Percentiles rank a stretch among this genome's conserved stretches.
Evolutionary conservation across 768 basidiomycete genomes (phyloP).

Genomic region (Pisolithus albus): DNA sequence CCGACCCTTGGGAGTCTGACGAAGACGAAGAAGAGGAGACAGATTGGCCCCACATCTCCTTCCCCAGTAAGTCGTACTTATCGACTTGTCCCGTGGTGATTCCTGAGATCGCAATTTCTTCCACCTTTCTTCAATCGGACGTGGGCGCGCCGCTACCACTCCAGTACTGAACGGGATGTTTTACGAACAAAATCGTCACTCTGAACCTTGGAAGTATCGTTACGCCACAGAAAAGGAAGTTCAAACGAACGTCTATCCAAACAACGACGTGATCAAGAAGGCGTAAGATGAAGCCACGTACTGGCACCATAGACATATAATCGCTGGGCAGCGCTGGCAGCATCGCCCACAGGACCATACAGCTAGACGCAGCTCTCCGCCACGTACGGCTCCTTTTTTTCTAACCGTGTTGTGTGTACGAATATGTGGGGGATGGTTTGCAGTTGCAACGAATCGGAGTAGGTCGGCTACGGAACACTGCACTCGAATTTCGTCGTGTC

Average conservation of each 20-base stretch:
- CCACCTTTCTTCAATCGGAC: neutral
- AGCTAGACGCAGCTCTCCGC: too few relatives aligned
- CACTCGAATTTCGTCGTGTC: slow-evolving; percentile 10
- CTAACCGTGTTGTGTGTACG: too few relatives aligned
- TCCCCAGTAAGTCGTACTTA: slow-evolving; percentile 18
- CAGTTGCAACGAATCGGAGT: too few relatives aligned
- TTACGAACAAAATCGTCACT: slow-evolving; percentile 9
- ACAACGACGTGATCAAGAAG: slow-evolving; percentile 6
- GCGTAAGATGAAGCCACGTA: neutral
- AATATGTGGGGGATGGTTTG: too few relatives aligned
- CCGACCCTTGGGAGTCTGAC: slow-evolving; percentile 3
- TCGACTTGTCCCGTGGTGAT: slow-evolving; percentile 2
- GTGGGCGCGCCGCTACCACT: neutral
- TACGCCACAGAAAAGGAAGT: slow-evolving; percentile 28
- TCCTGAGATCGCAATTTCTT: neutral
- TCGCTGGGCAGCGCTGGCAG: too few relatives aligned
- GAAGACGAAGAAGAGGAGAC: slow-evolving; percentile 15
- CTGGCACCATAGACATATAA: neutral
- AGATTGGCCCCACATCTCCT: slow-evolving; percentile 12
- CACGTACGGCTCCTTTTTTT: too few relatives aligned
- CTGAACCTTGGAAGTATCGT: slow-evolving; percentile 23
- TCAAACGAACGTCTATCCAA: slow-evolving; percentile 18
- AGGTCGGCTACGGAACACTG: too few relatives aligned
- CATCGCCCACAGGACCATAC: too few relatives aligned
- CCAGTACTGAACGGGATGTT: slow-evolving; percentile 17